phyloP scores from a whole-genome alignment of 768 basidiomycete species.

The Termitomyces titanicus region DNA sequence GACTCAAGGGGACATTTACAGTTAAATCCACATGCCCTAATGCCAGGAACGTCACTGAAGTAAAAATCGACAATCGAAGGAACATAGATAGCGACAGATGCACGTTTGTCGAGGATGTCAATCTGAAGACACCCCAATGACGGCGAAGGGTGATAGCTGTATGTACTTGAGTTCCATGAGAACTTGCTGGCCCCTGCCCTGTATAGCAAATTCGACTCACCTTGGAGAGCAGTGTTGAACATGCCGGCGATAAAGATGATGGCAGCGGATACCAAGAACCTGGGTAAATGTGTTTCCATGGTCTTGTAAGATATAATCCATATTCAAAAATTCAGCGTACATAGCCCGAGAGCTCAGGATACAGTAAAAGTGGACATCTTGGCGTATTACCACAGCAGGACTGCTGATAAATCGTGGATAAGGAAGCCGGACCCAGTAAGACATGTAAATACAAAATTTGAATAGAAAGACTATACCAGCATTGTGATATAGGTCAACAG shows the following conservation, averaged over 20 bases:
- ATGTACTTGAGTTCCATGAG: neutral
- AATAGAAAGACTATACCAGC: neutral
- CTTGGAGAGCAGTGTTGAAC: neutral
- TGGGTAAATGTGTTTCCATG: neutral
- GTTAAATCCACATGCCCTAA: neutral
- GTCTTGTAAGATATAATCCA: neutral
- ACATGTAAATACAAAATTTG: neutral
- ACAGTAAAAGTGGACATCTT: neutral
- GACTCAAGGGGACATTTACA: neutral
- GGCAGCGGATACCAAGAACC: neutral
- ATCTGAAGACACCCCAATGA: neutral
- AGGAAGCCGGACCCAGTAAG: neutral
- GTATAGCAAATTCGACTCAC: neutral
- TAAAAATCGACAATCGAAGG: neutral
- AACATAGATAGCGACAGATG: neutral
- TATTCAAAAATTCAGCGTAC: neutral
- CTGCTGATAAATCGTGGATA: neutral
- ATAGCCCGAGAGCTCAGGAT: neutral
- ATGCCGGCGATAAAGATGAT: neutral
- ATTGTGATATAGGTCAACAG: neutral
- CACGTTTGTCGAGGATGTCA: neutral
- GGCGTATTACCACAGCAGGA: neutral
- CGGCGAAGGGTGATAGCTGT: neutral
- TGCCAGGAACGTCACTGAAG: neutral
- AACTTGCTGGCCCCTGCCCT: neutral